Evolutionary conservation across 805 yeast genomes (phyloP).

Genomic region (Candida orba): DNA sequence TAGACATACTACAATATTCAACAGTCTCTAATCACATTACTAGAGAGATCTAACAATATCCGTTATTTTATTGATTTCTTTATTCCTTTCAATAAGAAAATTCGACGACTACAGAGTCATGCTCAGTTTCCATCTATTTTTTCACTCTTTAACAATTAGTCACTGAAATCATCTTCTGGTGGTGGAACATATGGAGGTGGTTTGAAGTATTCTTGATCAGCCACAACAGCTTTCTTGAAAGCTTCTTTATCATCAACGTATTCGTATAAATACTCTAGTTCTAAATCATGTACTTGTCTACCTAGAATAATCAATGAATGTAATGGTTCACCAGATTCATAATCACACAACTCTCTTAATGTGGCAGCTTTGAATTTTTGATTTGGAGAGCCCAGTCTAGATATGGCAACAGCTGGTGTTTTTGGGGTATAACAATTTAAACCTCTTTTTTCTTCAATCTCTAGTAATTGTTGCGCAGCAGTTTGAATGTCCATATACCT

Average conservation of each 20-base stretch:
- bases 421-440: constrained; percentile 76
- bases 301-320: constrained; percentile 90
- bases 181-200: constrained; percentile 63
- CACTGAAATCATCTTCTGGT: constrained; percentile 29
- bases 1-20: too few species aligned
- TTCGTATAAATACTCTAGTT: constrained; percentile 73
- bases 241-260: constrained; percentile 56
- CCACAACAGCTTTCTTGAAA: constrained; percentile 37
- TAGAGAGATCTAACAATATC: too few species aligned
- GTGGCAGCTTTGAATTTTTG: constrained; percentile 85
- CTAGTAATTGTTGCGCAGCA: constrained; percentile 82
- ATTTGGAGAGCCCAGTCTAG: constrained; percentile 81
- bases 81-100: too few species aligned
- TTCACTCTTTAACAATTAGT: constrained; percentile 1
- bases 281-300: constrained; percentile 89
- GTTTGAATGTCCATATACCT: constrained; percentile 90
- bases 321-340: constrained; percentile 90
- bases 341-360: constrained; percentile 63
- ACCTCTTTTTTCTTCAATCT: constrained; percentile 71
- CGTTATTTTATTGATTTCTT: too few species aligned
- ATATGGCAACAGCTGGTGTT: constrained; percentile 91
- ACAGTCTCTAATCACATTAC: too few species aligned
- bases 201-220: constrained; percentile 64
- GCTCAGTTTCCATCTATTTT: too few species aligned
- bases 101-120: too few species aligned